phyloP scores from a whole-genome alignment of 805 yeast genomes.

The Yarrowia hollandica region DNA sequence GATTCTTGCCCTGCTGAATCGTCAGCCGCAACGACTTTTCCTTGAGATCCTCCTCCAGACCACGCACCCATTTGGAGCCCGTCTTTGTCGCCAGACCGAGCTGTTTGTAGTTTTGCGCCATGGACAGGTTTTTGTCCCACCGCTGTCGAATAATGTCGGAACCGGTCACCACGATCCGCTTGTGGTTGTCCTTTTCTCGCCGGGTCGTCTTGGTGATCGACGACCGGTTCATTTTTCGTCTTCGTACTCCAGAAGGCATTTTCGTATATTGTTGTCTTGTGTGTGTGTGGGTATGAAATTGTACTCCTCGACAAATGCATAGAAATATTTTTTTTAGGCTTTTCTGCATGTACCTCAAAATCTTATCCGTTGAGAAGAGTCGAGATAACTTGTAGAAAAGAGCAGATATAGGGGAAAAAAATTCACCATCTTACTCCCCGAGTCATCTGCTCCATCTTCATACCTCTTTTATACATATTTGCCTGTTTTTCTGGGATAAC shows the following conservation, averaged over 20 bases:
- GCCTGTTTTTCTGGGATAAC: background rate
- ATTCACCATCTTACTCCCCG: background rate
- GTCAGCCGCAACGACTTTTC: slow-evolving; percentile 38
- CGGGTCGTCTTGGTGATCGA: slow-evolving; percentile 70
- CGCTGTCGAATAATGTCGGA: slow-evolving; percentile 83
- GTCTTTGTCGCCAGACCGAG: slow-evolving; percentile 73
- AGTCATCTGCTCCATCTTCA: background rate
- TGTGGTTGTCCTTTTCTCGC: slow-evolving; percentile 66
- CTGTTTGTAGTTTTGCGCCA: slow-evolving; percentile 80
- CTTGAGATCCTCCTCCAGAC: slow-evolving; percentile 34
- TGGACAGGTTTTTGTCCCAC: slow-evolving; percentile 84
- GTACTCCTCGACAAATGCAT: too few species aligned
- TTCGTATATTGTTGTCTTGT: slow-evolving; percentile 13
- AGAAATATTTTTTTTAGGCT: slow-evolving; percentile 6
- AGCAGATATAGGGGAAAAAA: too few species aligned
- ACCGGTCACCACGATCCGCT: slow-evolving; percentile 62
- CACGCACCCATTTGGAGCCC: slow-evolving; percentile 57
- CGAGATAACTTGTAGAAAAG: too few species aligned
- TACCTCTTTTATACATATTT: background rate
- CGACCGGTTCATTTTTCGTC: slow-evolving; percentile 77
- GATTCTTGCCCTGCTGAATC: slow-evolving; percentile 23
- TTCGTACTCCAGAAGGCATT: slow-evolving; percentile 61
- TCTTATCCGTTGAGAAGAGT: background rate
- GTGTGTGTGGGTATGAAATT: background rate
- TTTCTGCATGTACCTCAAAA: slow-evolving; percentile 2